Base-by-base conservation (phyloP, 1,139 yeast species). In the Yamadazyma oceani region DNA sequence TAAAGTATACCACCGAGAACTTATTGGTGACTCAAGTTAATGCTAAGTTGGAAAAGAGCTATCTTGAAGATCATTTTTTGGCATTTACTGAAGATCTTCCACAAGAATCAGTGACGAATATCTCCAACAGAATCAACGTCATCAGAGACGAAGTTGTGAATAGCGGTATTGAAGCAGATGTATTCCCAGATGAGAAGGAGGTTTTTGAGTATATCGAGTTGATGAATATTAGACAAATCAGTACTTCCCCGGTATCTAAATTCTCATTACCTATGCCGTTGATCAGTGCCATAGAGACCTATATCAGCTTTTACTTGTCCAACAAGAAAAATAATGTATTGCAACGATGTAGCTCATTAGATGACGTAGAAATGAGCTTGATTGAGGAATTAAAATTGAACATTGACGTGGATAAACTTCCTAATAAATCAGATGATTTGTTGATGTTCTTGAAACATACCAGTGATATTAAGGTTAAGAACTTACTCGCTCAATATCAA, bases 1-100 rank as follows among this genome's bases (percentile, higher is more conserved):
- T 90, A 17, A 94, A 94, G 55, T 81, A 82, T 40, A 84, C 90
- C 2, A 73, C 86, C 2, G 95, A 87, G 49, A 82, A 92, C 34
- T 73, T 90, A 77, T 75, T 86, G 4, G 84, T 85, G 36, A 85
- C 85, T 1, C 78, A 82, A 25, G 78, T 85, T 54, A 88, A 89
- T 50, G 71, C 88, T 31, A 82, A 82, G 51, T 74, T 89, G 41
- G 99, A 94, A 55, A 82, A 85, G 17, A 80, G 92, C 3, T 73
- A 88, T 35, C 78, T 90, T 58, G 75, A 86, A 36, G 96, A 89
- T 54, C 85, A 82, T 45, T 57, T 68, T n/a, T 79, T 78, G 16
- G 34, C 33, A 14, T 47, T 33, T 24, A 26, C 55, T 55, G 42
- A 55, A 45, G 54, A 48, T 17, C 36, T 44, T 5, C 48, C 48